Percentiles rank a stretch among this genome's conserved stretches.
Evolutionary conservation across 495 filamentous ascomycete genomes (phyloP).

Genomic region (Daldinia bambusicola): DNA sequence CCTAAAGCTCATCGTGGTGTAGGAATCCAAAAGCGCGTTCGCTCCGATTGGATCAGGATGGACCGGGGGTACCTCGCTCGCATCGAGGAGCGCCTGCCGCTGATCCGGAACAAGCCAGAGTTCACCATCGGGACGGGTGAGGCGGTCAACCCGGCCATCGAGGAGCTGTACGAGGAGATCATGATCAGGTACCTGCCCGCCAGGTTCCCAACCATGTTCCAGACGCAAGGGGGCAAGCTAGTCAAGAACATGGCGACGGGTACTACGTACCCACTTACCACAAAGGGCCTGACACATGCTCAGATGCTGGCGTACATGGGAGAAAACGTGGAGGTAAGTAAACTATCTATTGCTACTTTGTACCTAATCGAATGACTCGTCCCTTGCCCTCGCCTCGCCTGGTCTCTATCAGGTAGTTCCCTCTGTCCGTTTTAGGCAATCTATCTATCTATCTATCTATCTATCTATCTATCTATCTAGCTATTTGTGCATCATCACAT

Average conservation of each 20-base stretch:
- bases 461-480: no score
- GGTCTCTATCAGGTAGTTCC: no score
- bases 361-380: no score
- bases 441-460: no score
- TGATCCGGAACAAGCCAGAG: slow-evolving; percentile 32
- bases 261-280: slow-evolving; percentile 22
- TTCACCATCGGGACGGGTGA: slow-evolving; percentile 33
- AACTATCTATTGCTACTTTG: no score
- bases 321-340: slow-evolving; percentile 37
- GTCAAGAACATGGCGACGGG: slow-evolving; percentile 35
- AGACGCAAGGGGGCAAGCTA: slow-evolving; percentile 2
- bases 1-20: background rate
- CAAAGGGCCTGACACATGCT: slow-evolving; percentile 16
- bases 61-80: slow-evolving; percentile 30
- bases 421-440: no score
- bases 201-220: slow-evolving; percentile 41
- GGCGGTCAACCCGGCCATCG: slow-evolving; percentile 35
- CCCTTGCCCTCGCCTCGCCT: no score
- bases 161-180: slow-evolving; percentile 36
- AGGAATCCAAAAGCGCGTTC: slow-evolving; percentile 33
- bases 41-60: slow-evolving; percentile 40
- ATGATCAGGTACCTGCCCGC: slow-evolving; percentile 38
- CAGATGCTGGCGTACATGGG: slow-evolving; percentile 38
- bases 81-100: slow-evolving; percentile 24
- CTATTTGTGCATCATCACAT: no score